Base-by-base conservation (phyloP, 495 filamentous ascomycete genomes). In the Hypoxylon cercidicola region DNA sequence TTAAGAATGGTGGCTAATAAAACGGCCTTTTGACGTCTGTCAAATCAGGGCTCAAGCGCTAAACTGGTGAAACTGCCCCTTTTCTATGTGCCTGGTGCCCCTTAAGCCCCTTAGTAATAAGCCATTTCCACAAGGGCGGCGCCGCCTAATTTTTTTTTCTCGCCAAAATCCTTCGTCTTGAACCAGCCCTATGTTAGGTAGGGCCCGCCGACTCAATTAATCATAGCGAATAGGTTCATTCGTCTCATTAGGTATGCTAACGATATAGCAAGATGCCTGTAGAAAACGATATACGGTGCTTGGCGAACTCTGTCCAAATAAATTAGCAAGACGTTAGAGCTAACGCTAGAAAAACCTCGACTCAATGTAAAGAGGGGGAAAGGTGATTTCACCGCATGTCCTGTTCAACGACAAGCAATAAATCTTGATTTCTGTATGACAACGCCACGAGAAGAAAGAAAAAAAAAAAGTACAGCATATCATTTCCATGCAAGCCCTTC, bases 141-240 rank as follows among this genome's bases (percentile, higher is more conserved):
- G 45, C 37, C 28, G 7, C 30, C n/a, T 28, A 51, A 44, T 52
- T 35, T 21, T 49, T 65, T 34, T 49, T 8, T 56, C 41, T 52
- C 37, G 32, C 54, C 49, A 47, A 43, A 62, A 59, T 55, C 52
- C 54, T 39, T 62, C 48, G 49, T 54, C 51, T 68, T 18, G 13
- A 52, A 44, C 25, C 52, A 52, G 47, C 52, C 53, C 7, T 62
- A 61, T 44, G 45, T 51, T 43, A 43, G 52, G 51, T 34, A 7
- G 56, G 51, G 57, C 56, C 2, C 7, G 20, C 30, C 51, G 48
- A 13, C 59, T 59, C 28, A 32, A 55, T 59, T 2, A 16, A 16
- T 55, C 16, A 62, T 48, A 46, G 43, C 7, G 53, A 25, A 49
- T 52, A 62, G 41, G 62, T 46, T 55, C 49, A 62, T 34, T 35